Evolutionary conservation across 2,329 filamentous ascomycete species (phyloP), one percentile per base, ranked within the genome.

Genomic region (Fusarium hainanense): DNA sequence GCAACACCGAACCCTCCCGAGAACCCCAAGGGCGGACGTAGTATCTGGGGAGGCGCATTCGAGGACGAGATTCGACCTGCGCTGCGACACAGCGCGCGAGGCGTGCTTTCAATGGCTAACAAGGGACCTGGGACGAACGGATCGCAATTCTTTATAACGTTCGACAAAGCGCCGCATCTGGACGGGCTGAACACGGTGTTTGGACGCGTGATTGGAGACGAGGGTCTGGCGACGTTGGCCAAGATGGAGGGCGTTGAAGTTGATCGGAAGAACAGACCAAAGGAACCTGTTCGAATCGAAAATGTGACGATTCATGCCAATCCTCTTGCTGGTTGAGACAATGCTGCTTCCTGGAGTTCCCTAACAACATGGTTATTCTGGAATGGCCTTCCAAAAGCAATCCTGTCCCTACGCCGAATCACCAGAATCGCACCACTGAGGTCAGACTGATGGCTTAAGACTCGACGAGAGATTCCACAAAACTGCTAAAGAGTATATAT

Each of bases 151-250:
- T 97, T 94, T 79, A 84, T 96, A 65, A 89, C 90, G 2, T 91
- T 94, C 73, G 91, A 91, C 63, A 89, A 92, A 70, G 92, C 93
- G 27, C 88, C 92, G 40, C 93, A 96, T 81, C 83, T 97, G 43
- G 93, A 96, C 78, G 93, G 92, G 7, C 87, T 93, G 77, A 96
- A 96, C 77, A 94, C 93, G 0, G 90, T 95, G 3, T 95, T 97
- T 80, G 93, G 92, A 13, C 90, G 90, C 78, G 84, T 95, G 34
- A 84, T 91, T 58, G 89, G 87, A 40, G 89, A 91, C 72, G 88
- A 89, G 46, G 85, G 87, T 58, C 74, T 89, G 49, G 87, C 84
- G 37, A 92, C 91, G 7, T 80, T 96, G 72, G 88, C 89, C 58
- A 89, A 88, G 78, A 85, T 96, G 75, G 93, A 96, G 82, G 85